Base-by-base conservation (phyloP, 495 filamentous ascomycete genomes). In the Parachaetomium inaequale region DNA sequence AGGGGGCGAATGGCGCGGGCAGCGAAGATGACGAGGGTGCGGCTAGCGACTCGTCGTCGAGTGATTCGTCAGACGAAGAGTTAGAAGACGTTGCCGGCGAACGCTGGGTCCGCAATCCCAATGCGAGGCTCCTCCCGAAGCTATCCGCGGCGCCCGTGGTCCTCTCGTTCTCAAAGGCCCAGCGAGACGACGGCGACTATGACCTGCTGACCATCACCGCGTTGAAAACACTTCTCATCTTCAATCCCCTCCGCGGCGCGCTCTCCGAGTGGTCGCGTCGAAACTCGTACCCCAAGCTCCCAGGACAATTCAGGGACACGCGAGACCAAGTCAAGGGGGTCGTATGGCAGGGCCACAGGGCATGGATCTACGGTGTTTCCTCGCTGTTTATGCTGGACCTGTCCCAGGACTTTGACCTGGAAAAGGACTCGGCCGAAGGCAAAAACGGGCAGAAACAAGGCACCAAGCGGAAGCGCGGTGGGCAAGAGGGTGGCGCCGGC, bases 361-460 rank as follows among this genome's bases (percentile, higher is more conserved):
- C 93, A 2, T 98, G 94, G 92, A 72, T 97, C 8, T 96, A 93
- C 71, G 93, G 92, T 12, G 79, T 81, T 8, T 84, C 83, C 0
- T 97, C 92, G 84, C 70, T 99, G 56, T 96, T 88, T 82, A 98
- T 98, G 93, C 84, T 98, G 62, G 91, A 98, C 72, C 69, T 96
- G 6, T 82, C 82, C 7, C 82, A 83, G 57, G 88, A 98, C 68
- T 79, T 96, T 54, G 82, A 81, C 6, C 29, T 58, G 17, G 66
- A 66, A 45, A 60, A 55, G 21, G 60, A 63, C 34, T 15, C 58
- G 25, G 12, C 12, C 14, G 49, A 53, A 8, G 58, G 34, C 12
- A 67, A 34, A 15, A 54, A 62, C n/a, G 64, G 58, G 69, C 75
- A 51, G 67, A 74, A 49, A 70, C 79, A 63, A 60, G 72, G 66